Percentiles rank a stretch among this genome's conserved stretches.
These are phyloP conservation scores for Pseudogymnoascus verrucosus DNA, from an alignment of 2,329 filamentous ascomycete genomes.

Conservation along the genomic window DNA sequence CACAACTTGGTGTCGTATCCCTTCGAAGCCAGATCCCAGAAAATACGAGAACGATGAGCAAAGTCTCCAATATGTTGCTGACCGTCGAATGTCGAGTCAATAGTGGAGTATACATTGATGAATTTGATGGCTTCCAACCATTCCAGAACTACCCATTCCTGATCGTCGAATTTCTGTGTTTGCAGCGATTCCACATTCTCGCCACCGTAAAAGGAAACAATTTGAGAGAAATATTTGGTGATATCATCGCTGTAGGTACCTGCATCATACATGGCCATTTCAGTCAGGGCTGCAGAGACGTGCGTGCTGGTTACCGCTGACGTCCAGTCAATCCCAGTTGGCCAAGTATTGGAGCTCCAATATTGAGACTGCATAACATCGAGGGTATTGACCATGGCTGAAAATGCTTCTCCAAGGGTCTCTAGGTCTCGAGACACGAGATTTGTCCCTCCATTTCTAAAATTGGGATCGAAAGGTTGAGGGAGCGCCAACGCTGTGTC, in stretches of 20 bases:
- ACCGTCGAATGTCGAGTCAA: conserved; percentile 70
- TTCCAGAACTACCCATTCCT: conserved; percentile 87
- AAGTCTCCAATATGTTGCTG: conserved; percentile 67
- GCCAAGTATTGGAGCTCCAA: conserved; percentile 79
- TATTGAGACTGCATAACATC: conserved; percentile 69
- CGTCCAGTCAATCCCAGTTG: conserved; percentile 86
- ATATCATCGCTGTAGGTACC: conserved; percentile 63
- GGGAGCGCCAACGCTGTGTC: neutral
- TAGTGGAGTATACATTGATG: conserved; percentile 56
- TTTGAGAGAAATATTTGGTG: conserved; percentile 71
- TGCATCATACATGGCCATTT: conserved; percentile 11
- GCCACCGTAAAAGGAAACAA: conserved; percentile 73
- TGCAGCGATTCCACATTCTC: conserved; percentile 71
- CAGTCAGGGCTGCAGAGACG: conserved; percentile 58
- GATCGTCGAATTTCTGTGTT: conserved; percentile 81
- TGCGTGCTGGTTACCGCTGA: conserved; percentile 77
- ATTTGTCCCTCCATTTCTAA: neutral
- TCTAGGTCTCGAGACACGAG: conserved; percentile 11
- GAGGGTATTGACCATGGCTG: conserved; percentile 48
- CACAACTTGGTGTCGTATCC: conserved; percentile 82
- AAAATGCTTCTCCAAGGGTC: conserved; percentile 15
- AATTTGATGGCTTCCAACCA: conserved; percentile 82
- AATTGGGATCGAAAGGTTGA: neutral
- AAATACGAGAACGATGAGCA: conserved; percentile 73
- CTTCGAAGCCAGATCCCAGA: conserved; percentile 70